phyloP scores from a whole-genome alignment of 108 stramenopile species.

The Cylindrotheca closterium region DNA sequence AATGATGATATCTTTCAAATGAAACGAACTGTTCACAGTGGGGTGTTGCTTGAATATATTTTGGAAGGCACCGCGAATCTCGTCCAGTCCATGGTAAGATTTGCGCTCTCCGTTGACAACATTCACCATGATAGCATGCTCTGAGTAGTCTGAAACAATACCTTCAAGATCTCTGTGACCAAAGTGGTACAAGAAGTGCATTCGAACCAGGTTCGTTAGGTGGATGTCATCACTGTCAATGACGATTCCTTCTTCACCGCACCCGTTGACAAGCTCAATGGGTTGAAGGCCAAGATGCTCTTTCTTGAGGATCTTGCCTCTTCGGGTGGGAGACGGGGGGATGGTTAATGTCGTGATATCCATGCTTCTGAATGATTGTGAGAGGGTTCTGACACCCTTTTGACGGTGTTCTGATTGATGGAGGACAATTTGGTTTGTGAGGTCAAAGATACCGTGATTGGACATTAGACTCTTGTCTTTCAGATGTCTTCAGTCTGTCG shows the following conservation, averaged over 20 bases:
- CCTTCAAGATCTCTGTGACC: constrained; percentile 2
- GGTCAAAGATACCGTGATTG: too few relatives aligned
- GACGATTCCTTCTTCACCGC: neutral
- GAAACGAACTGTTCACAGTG: neutral
- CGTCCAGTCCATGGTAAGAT: neutral
- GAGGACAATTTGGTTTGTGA: too few relatives aligned
- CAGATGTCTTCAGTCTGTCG: too few relatives aligned
- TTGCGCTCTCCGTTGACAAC: neutral
- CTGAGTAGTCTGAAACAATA: neutral
- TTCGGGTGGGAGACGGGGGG: neutral
- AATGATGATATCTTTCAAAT: neutral
- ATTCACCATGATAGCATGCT: constrained; percentile 1
- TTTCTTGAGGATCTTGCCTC: neutral
- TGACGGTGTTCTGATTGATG: too few relatives aligned
- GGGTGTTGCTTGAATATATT: neutral
- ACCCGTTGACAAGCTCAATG: constrained; percentile 5
- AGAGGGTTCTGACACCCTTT: too few relatives aligned
- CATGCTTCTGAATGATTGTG: too few relatives aligned
- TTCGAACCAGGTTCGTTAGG: neutral
- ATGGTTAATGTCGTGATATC: too few relatives aligned
- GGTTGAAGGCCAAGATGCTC: neutral
- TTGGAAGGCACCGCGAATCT: constrained; percentile 2
- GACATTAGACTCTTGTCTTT: too few relatives aligned
- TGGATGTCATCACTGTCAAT: neutral
- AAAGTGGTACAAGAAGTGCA: constrained; percentile 7